Evolutionary conservation across 768 basidiomycete species (phyloP), one percentile per base, ranked within the genome.

Genomic region (Tulasnella sp.): DNA sequence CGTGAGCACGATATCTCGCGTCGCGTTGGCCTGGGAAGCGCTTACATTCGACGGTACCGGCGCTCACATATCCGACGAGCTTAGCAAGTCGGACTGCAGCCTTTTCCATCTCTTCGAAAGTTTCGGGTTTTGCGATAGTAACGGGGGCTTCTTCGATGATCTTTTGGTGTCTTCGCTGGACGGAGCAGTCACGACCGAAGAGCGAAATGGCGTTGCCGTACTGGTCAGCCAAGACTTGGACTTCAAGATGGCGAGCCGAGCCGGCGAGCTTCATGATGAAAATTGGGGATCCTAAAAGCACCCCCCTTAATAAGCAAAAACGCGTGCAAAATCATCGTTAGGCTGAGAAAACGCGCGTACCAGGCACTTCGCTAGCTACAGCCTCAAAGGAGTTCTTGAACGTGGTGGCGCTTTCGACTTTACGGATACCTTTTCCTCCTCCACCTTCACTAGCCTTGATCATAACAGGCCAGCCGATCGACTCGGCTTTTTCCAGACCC

Each of bases 241-340:
- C 98, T 85, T 99, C 98, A 82, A 99, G 86, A 85, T 99, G 98
- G 80, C 98, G 93, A 69, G 98, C 98, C 81, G 95, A 92, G 15
- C 97, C 96, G 46, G 98, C 98, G 78, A 99, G 92, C 87, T 99
- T 99, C 98, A 99, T 99, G 86, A 99, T 93, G 86, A 99, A 99
- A 81, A 99, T 96, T 73, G 98, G 98, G 0, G 98, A 99, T 61
- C 98, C 98, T 88, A 29, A 91, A 80, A 23, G 44, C 15, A 15
- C 11, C 11, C 46, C 61, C 20, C 18, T 16, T 11, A 23, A 51
- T 78, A 80, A 46, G 78, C 80, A 71, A 80, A n/a, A 72, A 67
- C 26, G 15, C 61, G 61, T 18, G 16, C 4, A 67, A 35, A 26
- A 57, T 5, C 5, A 29, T 11, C 39, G 9, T 77, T 55, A n/a